Conservation (phyloP, 2,329 filamentous ascomycete species). For the Stromatinia cepivora region DNA sequence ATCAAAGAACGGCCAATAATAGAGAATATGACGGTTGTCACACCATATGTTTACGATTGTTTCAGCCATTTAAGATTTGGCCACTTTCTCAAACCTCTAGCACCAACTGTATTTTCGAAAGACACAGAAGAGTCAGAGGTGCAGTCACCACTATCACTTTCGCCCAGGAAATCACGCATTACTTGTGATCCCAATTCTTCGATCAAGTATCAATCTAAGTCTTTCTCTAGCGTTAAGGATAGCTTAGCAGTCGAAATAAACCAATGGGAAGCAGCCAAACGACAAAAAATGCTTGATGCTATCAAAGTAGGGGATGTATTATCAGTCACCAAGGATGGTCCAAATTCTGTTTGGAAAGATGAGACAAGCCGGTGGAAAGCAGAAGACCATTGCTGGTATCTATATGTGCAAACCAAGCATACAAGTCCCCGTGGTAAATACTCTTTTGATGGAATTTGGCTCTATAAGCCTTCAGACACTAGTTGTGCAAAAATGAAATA, state of each 20-base stretch:
- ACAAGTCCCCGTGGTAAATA: conserved; percentile 41
- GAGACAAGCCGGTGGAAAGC: conserved; percentile 46
- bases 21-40: conserved; percentile 60
- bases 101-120: conserved; percentile 34
- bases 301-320: conserved; percentile 54
- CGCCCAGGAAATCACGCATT: conserved; percentile 12
- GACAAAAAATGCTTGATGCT: conserved; percentile 48
- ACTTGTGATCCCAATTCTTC: neutral
- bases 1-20: conserved; percentile 37
- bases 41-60: conserved; percentile 63
- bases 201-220: neutral
- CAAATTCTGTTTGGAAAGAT: conserved; percentile 57
- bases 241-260: neutral
- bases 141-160: neutral
- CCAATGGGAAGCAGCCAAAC: conserved; percentile 11
- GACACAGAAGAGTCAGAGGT: conserved; percentile 33
- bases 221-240: neutral
- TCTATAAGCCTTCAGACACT: conserved; percentile 72
- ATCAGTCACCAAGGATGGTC: conserved; percentile 46
- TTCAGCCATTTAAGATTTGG: conserved; percentile 66
- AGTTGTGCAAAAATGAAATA: conserved; percentile 68
- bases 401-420: conserved; percentile 62
- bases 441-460: conserved; percentile 67
- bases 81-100: conserved; percentile 47
- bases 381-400: conserved; percentile 64